Percentiles rank a stretch among this genome's conserved stretches.
phyloP scores from a whole-genome alignment of 805 yeast species.

The Metschnikowia gruessii region DNA sequence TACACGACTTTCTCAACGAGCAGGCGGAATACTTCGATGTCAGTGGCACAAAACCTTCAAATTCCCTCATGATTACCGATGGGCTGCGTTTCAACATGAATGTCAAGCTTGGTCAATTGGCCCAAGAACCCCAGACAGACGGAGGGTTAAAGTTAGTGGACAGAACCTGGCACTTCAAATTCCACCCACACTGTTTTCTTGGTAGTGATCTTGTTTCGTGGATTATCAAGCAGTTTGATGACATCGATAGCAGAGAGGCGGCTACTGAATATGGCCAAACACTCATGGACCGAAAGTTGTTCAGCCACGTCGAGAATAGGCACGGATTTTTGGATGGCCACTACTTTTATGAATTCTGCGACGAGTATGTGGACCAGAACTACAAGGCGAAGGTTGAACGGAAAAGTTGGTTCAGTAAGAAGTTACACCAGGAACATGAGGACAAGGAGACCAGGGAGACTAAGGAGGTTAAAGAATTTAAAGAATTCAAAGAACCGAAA shows the following conservation, averaged over 20 bases:
- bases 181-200: constrained; percentile 71
- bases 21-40: constrained; percentile 43
- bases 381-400: constrained; percentile 20
- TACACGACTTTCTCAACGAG: constrained; percentile 58
- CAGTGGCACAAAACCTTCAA: constrained; percentile 33
- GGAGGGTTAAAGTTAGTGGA: constrained; percentile 69
- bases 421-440: constrained; percentile 6
- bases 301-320: constrained; percentile 77
- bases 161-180: constrained; percentile 87
- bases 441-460: too few species aligned
- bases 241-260: constrained; percentile 76
- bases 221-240: constrained; percentile 75
- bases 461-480: too few species aligned
- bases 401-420: constrained; percentile 35
- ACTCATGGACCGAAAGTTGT: constrained; percentile 67
- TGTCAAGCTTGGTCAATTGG: constrained; percentile 51
- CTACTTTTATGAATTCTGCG: constrained; percentile 74
- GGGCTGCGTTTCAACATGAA: constrained; percentile 45
- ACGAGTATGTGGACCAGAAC: constrained; percentile 46
- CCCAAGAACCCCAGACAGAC: constrained; percentile 60
- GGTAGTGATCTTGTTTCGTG: constrained; percentile 87
- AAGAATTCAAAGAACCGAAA: constrained; percentile 2
- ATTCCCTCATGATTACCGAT: constrained; percentile 32
- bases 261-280: constrained; percentile 79
- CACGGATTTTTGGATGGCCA: constrained; percentile 91